Evolutionary conservation across 768 basidiomycete genomes (phyloP).

Genomic region (Amanita thiersii): DNA sequence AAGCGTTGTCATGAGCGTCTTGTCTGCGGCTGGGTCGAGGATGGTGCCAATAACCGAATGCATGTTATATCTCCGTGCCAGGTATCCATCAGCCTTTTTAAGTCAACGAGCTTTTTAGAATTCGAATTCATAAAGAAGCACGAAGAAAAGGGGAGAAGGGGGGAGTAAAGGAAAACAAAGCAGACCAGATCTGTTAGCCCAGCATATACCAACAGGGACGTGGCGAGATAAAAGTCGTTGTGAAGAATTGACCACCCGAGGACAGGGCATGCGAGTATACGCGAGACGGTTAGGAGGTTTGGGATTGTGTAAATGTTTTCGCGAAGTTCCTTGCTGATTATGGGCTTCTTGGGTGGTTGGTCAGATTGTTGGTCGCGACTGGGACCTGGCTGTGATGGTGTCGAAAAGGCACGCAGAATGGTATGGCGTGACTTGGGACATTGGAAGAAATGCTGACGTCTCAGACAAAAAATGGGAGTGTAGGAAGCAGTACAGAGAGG

Average conservation of each 20-base stretch:
- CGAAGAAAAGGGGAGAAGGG: constrained; percentile 5
- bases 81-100: constrained; percentile 83
- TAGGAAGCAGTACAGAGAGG: too few species aligned
- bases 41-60: constrained; percentile 90
- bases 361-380: not conserved
- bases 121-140: constrained; percentile 3
- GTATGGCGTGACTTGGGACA: not conserved
- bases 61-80: constrained; percentile 85
- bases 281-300: constrained; percentile 80
- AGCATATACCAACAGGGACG: constrained; percentile 79
- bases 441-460: too few species aligned
- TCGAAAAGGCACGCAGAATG: not conserved
- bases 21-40: constrained; percentile 96
- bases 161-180: constrained; percentile 11
- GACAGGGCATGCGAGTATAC: constrained; percentile 83
- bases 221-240: constrained; percentile 74
- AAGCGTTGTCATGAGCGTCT: constrained; percentile 89
- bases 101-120: constrained; percentile 5
- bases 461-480: too few species aligned
- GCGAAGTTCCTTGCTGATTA: constrained; percentile 20
- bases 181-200: constrained; percentile 89
- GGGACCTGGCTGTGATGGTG: not conserved
- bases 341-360: constrained; percentile 3
- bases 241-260: constrained; percentile 88
- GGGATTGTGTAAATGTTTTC: constrained; percentile 96